Percentiles rank a stretch among this genome's conserved stretches.
phyloP scores from a whole-genome alignment of 192 early-diverging fungal genomes.

The Coemansia sp. region DNA sequence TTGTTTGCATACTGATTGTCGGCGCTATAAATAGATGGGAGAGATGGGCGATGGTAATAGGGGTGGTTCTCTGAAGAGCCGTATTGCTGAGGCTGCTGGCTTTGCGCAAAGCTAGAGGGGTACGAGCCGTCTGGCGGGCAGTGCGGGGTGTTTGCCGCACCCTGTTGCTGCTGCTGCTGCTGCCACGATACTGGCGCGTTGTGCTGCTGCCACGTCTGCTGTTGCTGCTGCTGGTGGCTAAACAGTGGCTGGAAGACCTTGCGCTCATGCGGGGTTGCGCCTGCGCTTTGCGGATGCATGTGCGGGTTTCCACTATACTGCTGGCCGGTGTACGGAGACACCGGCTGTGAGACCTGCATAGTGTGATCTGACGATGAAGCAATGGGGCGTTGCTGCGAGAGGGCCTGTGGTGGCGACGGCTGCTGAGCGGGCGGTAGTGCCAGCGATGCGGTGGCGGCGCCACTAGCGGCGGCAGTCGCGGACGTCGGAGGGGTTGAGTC shows the following conservation, averaged over 20 bases:
- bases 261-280: not conserved
- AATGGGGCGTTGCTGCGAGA: not conserved
- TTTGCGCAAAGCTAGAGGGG: not conserved
- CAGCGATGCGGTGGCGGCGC: not conserved
- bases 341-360: not conserved
- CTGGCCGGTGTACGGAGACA: not conserved
- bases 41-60: slow-evolving; percentile 1
- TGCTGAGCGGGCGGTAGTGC: slow-evolving; percentile 8
- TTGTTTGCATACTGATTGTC: not conserved
- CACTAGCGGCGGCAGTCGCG: not conserved
- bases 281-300: slow-evolving; percentile 5
- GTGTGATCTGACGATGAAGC: not conserved
- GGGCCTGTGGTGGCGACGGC: slow-evolving; percentile 4
- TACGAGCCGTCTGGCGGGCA: not conserved
- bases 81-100: not conserved
- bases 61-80: not conserved
- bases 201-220: slow-evolving; percentile 13
- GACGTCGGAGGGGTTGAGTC: slow-evolving; percentile 2
- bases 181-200: slow-evolving; percentile 9
- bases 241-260: not conserved
- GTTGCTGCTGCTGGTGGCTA: slow-evolving; percentile 1
- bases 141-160: not conserved
- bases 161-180: slow-evolving; percentile 22
- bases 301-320: not conserved
- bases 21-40: slow-evolving; percentile 3